Percentiles rank a stretch among this genome's conserved stretches.
These are phyloP conservation scores for Pseudogymnoascus sp. DNA, from an alignment of 2,329 filamentous ascomycete genomes.

Conservation along the genomic window DNA sequence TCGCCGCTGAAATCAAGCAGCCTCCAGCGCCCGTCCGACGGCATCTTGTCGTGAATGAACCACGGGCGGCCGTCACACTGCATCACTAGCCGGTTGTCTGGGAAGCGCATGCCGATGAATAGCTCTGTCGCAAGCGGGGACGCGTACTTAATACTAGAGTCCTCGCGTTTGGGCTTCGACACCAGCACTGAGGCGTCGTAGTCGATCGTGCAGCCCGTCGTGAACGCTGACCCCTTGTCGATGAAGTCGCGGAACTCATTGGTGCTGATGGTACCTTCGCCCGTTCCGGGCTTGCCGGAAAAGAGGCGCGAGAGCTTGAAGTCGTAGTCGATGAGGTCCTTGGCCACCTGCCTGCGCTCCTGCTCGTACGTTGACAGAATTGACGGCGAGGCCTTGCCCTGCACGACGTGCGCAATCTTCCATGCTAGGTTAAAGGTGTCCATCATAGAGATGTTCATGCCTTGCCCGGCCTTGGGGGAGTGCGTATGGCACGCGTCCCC, in stretches of 20 bases:
- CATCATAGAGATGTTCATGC: conserved; percentile 49
- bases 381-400: conserved; percentile 35
- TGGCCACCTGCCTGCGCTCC: conserved; percentile 63
- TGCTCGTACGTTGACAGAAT: conserved; percentile 44
- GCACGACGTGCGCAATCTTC: conserved; percentile 45
- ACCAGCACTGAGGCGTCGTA: conserved; percentile 50
- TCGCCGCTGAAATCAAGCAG: conserved; percentile 57
- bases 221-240: conserved; percentile 50
- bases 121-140: conserved; percentile 22
- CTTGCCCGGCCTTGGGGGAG: conserved; percentile 59
- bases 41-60: conserved; percentile 51
- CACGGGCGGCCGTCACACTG: conserved; percentile 51
- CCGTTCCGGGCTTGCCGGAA: conserved; percentile 64
- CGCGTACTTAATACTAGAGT: conserved; percentile 33
- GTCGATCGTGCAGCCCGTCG: conserved; percentile 48
- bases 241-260: conserved; percentile 52
- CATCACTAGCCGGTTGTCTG: conserved; percentile 51
- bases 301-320: conserved; percentile 83
- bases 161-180: conserved; percentile 43
- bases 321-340: conserved; percentile 75
- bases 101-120: conserved; percentile 49
- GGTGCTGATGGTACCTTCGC: conserved; percentile 63
- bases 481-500: conserved; percentile 56
- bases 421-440: conserved; percentile 51
- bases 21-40: conserved; percentile 51